Evolutionary conservation across 2,329 filamentous ascomycete genomes (phyloP), one percentile per base, ranked within the genome.

Genomic region (Penicillium concentricum): DNA sequence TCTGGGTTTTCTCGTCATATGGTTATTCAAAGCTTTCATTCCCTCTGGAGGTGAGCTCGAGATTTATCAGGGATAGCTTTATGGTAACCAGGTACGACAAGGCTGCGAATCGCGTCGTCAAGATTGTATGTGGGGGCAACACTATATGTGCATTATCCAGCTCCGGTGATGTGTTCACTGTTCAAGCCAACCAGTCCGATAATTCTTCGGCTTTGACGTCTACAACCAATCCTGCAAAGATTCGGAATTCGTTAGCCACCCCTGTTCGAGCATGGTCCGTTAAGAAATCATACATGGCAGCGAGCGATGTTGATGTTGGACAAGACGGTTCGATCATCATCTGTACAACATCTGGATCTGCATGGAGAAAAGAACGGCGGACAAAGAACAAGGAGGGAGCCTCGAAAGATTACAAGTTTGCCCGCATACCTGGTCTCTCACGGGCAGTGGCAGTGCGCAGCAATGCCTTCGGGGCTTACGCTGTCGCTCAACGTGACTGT

Each of bases 251-350:
- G 2, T 79, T 97, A 3, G 92, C 90, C 0, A 76, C 81, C 37
- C 91, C 93, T 0, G 85, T 90, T 60, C 87, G 90, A 56, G 87
- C 97, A 26, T 99, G 94, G 94, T 90, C 88, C 30, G 87, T 92
- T 2, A 88, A 88, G 64, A 97, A 95, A 70, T 88, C 90, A 57
- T 84, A 86, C 55, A 87, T 88, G 86, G 92, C 92, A 4, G 92
- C 91, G 30, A 84, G 85, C 51, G 96, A 96, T 57, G 91, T 96
- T 2, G 89, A 87, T 59, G 88, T 97, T 3, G 91, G 92, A 37
- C 92, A 96, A 70, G 89, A 97, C 72, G 94, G 92, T 2, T 96
- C 92, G 0, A 91, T 99, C 62, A 95, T 99, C 54, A 86, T 99
- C 60, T 93, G 91, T 62, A 99, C 94, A 0, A 84, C 92, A 58